Evolutionary conservation across 306 rosid genomes (phyloP).

Genomic region (Leucaena leucocephala): DNA sequence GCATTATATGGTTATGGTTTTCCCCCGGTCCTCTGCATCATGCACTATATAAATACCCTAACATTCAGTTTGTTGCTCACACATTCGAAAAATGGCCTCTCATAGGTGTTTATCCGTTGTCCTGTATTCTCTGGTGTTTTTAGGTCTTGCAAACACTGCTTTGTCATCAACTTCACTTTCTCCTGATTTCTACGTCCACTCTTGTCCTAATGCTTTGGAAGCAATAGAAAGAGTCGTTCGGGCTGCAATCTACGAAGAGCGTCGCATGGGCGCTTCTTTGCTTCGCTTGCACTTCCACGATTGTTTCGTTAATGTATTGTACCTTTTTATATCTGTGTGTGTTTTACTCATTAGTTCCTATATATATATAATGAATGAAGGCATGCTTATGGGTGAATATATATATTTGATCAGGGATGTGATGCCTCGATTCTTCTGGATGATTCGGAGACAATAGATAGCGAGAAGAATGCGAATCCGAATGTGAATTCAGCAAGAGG

Average conservation of each 20-base stretch:
- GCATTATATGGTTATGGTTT: not conserved
- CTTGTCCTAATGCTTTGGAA: conserved; percentile 45
- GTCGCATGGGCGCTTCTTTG: conserved; percentile 52
- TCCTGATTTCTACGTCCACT: conserved; percentile 38
- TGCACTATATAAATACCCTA: not conserved
- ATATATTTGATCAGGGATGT: conserved; percentile 42
- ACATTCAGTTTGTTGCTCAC: not conserved
- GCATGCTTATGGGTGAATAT: not conserved
- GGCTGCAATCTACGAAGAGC: conserved; percentile 38
- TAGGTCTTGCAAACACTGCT: not conserved
- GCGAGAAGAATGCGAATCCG: conserved; percentile 40
- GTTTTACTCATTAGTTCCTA: too few species aligned
- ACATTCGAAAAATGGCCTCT: not conserved
- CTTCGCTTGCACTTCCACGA: conserved; percentile 59
- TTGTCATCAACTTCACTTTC: not conserved
- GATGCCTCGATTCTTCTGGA: conserved; percentile 55
- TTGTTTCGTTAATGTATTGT: conserved; percentile 50
- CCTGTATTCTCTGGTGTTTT: not conserved
- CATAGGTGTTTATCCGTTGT: not conserved
- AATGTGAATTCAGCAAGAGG: conserved; percentile 33
- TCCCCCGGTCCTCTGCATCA: not conserved
- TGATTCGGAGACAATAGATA: conserved; percentile 39
- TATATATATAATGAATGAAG: too few species aligned
- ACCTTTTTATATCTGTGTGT: too few species aligned
- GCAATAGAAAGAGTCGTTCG: conserved; percentile 37